Base-by-base conservation (phyloP, 192 early-diverging fungal species). In the Coemansia sp. region DNA sequence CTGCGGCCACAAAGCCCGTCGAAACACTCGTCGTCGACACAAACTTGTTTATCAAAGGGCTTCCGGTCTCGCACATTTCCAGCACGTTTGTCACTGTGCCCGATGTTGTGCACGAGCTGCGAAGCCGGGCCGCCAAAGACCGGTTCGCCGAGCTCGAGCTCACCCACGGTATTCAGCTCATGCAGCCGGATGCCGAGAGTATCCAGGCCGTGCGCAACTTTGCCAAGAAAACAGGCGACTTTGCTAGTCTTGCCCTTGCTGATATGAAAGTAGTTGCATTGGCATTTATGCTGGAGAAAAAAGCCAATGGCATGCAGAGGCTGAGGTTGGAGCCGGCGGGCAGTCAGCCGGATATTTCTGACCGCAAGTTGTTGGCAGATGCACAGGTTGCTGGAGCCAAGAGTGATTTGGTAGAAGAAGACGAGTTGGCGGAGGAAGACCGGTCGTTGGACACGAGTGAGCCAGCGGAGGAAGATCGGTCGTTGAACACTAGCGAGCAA, bases 231-330 rank as follows among this genome's bases (percentile, higher is more conserved):
- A 95, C 96, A 4, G 96, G 96, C 49, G 96, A 98, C 79, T 95
- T 87, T 71, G 70, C 89, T 21, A 81, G 83, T 24, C 80, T 98
- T 15, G 90, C 90, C 14, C 62, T 83, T 22, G 88, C 90, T 12
- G 96, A 98, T 88, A 67, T 98, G 55, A 91, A 89, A 69, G 88
- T 98, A 10, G 75, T 98, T 23, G 96, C 96, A 5, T 73, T 98
- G 64, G 88, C 91, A 0, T 92, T 88, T 56, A 92, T 91, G 85
- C 68, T 98, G 21, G 94, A 95, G 62, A 85, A 88, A 62, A 87
- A 92, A 69, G 79, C 69, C 19, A 88, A 91, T 51, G 95, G 94
- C 1, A 74, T 84, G 62, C 77, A 70, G 35, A 76, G 86, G 7
- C 75, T 98, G 60, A 75, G 93, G 14, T 84, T 83, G 14, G 91